A percentile compares a stretch with the other conserved stretches of the same genome.
Conservation (phyloP, 2,329 filamentous ascomycete genomes). For the Stachybotrys echinatus region DNA sequence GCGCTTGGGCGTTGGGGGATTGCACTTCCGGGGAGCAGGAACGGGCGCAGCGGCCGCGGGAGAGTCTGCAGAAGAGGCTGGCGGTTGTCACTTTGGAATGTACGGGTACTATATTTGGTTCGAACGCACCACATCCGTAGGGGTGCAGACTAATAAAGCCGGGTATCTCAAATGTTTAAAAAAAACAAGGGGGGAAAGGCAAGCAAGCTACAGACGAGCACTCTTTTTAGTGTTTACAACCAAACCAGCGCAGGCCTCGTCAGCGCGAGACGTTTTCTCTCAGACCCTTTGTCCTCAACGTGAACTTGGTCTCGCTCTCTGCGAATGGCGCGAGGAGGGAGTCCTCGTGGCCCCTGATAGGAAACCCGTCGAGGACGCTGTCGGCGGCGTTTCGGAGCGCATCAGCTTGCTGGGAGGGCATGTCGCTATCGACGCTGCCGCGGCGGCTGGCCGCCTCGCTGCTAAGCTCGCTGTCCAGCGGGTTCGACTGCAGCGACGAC, state of each 20-base stretch:
- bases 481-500: conserved; percentile 19
- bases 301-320: conserved; percentile 39
- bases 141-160: no score
- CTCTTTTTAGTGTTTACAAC: no score
- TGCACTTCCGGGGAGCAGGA: no score
- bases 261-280: conserved; percentile 38
- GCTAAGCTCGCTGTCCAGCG: conserved; percentile 29
- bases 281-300: conserved; percentile 50
- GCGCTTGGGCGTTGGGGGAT: no score
- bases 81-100: no score
- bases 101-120: no score
- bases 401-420: conserved; percentile 26
- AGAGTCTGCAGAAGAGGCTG: no score
- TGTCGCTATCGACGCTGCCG: conserved; percentile 39
- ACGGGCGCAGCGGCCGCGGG: no score
- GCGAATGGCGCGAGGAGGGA: conserved; percentile 38
- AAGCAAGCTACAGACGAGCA: no score
- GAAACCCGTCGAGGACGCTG: conserved; percentile 12
- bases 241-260: neutral
- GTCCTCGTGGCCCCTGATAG: conserved; percentile 11
- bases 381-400: conserved; percentile 30
- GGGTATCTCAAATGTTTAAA: no score
- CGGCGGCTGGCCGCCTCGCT: conserved; percentile 33
- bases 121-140: no score
- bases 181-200: no score